A percentile compares a stretch with the other conserved stretches of the same genome.
Conservation (phyloP, 345 rosid genomes). For the Boechera retrofracta region DNA sequence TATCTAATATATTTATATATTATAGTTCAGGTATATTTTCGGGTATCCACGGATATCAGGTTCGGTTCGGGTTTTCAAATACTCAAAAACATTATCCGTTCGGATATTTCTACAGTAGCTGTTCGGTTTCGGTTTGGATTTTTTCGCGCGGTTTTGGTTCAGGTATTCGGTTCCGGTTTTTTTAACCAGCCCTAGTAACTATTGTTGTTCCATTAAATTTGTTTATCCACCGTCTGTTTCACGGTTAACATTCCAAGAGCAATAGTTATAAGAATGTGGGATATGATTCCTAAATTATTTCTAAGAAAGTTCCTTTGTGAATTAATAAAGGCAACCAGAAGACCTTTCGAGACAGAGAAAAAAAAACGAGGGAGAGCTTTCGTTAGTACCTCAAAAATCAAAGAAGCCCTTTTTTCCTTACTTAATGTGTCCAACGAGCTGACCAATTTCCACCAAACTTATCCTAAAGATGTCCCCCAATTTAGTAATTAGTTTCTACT, state of each 20-base stretch:
- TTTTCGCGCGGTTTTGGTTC: no score
- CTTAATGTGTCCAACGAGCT: slow-evolving; percentile 47
- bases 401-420: slow-evolving; percentile 39
- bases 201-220: not conserved
- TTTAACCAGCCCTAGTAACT: no score
- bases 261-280: not conserved
- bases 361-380: slow-evolving; percentile 7
- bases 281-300: slow-evolving; percentile 10
- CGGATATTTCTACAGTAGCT: no score
- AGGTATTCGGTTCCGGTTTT: no score
- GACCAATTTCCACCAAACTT: slow-evolving; percentile 48
- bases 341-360: not conserved
- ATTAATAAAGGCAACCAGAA: slow-evolving; percentile 35
- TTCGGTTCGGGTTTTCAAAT: no score
- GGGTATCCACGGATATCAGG: no score
- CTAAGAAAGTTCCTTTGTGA: slow-evolving; percentile 27
- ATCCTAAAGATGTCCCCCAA: slow-evolving; percentile 38
- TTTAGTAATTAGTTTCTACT: slow-evolving; percentile 7
- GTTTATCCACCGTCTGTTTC: not conserved
- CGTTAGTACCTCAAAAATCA: slow-evolving; percentile 44
- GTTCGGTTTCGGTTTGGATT: no score
- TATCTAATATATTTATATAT: no score
- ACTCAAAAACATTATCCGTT: no score
- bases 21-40: no score
- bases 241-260: not conserved